Percentiles rank a stretch among this genome's conserved stretches.
Conservation (phyloP, 495 filamentous ascomycete genomes). For the Oidiodendron maius region DNA sequence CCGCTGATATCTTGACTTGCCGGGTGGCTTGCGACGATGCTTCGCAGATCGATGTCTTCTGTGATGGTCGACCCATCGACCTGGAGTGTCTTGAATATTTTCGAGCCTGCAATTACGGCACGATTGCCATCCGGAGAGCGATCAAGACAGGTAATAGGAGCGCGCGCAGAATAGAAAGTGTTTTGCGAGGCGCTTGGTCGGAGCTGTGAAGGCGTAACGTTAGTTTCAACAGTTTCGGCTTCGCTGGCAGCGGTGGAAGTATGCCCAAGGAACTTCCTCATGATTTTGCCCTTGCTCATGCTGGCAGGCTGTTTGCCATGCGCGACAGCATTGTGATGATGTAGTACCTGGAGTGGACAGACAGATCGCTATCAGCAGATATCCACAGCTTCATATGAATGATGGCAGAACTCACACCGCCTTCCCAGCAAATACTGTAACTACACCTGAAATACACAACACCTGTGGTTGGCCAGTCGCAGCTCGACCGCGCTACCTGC, state of each 20-base stretch:
- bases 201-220: constrained; percentile 25
- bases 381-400: not conserved
- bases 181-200: constrained; percentile 68
- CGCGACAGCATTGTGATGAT: not conserved
- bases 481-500: too few relatives aligned
- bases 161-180: constrained; percentile 63
- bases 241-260: constrained; percentile 27
- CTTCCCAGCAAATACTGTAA: too few relatives aligned
- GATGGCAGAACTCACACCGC: not conserved
- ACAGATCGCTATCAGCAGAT: too few relatives aligned
- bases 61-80: constrained; percentile 63
- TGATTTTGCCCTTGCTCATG: constrained; percentile 40
- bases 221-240: constrained; percentile 24
- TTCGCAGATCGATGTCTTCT: constrained; percentile 76
- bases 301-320: constrained; percentile 6
- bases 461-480: too few relatives aligned
- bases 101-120: constrained; percentile 74
- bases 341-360: too few relatives aligned
- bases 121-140: constrained; percentile 68
- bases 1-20: constrained; percentile 49
- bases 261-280: constrained; percentile 47
- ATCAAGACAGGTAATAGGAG: constrained; percentile 70
- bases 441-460: too few relatives aligned
- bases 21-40: constrained; percentile 65
- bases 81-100: constrained; percentile 77